Evolutionary conservation across 1,284 basidiomycete genomes (phyloP), one percentile per base, ranked within the genome.

Genomic region (Pyrrhoderma lamaoense): DNA sequence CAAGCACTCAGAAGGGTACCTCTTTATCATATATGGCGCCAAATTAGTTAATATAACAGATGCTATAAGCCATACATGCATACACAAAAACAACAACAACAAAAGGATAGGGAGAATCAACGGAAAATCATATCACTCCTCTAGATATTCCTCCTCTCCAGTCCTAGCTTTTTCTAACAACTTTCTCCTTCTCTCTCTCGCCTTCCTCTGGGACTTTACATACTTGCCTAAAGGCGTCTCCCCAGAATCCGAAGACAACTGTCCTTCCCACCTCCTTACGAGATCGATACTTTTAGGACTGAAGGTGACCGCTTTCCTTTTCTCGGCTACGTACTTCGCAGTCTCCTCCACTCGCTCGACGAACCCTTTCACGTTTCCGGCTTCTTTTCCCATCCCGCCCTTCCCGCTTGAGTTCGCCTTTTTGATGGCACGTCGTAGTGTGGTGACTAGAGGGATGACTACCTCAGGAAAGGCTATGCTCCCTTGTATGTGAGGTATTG

Each of bases 391-490:
- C 40, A 67, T 55, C 14, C 38, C 38, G 11, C 27, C 27, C 11
- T 31, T 31, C 21, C 38, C 38, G n/a, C 38, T 14, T 8, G 16
- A 18, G 38, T 22, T 22, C 51, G 66, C 63, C 64, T 75, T 57
- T 67, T 95, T 96, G 59, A 90, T 59, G 64, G 76, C 68, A 67
- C 81, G 79, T 25, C 80, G 80, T 52, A 94, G 71, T 2, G 77
- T 71, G 8, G 87, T 77, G n/a, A 84, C 70, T 36, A 94, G 71
- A 1, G 95, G 93, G n/a, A 98, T 79, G 11, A 84, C 76, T 48
- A 96, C 73, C 69, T 99, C 96, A 1, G 95, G 95, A 71, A 97
- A 97, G 0, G 91, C 91, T 52, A 98, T 85, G 65, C 87, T 89
- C 0, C 76, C 80, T 49, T 85, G 85, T 0, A 88, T 79, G 0